A percentile compares a stretch with the other conserved stretches of the same genome.
These are phyloP conservation scores for Aspergillus amoenus DNA, from an alignment of 2,329 filamentous ascomycete species.

Conservation along the genomic window DNA sequence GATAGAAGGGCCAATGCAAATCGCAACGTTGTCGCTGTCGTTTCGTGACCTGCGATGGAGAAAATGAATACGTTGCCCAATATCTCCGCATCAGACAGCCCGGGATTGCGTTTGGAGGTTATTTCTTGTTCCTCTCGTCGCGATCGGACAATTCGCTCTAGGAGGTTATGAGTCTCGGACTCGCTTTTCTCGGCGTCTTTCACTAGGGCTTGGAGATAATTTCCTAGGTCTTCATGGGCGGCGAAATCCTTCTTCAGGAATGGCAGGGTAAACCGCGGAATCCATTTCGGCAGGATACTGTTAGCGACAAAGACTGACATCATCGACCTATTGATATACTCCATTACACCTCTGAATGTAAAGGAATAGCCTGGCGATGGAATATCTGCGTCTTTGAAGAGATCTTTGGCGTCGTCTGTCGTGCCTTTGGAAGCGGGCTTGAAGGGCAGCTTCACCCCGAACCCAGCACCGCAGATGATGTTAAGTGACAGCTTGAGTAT, in stretches of 20 bases:
- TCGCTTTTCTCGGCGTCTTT: constrained; percentile 24
- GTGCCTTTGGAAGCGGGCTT: constrained; percentile 16
- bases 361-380: constrained; percentile 20
- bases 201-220: constrained; percentile 17
- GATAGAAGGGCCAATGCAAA: constrained; percentile 48
- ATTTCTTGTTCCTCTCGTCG: not conserved
- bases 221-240: constrained; percentile 23
- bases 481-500: constrained; percentile 37
- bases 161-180: constrained; percentile 9
- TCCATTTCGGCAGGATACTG: constrained; percentile 18
- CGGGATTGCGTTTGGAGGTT: not conserved
- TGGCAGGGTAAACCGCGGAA: constrained; percentile 20
- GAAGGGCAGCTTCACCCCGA: constrained; percentile 28
- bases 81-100: constrained; percentile 39
- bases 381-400: constrained; percentile 21
- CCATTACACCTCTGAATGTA: constrained; percentile 26
- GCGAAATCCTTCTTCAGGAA: constrained; percentile 35
- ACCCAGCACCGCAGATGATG: constrained; percentile 39
- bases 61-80: constrained; percentile 52
- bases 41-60: constrained; percentile 55
- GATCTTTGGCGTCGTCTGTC: constrained; percentile 12
- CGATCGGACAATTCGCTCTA: constrained; percentile 15
- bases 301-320: constrained; percentile 18
- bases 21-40: constrained; percentile 47
- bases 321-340: constrained; percentile 23